Percentiles rank a stretch among this genome's conserved stretches.
Conservation (phyloP, 139 green algal genomes). For the Tetradesmus obliquus region DNA sequence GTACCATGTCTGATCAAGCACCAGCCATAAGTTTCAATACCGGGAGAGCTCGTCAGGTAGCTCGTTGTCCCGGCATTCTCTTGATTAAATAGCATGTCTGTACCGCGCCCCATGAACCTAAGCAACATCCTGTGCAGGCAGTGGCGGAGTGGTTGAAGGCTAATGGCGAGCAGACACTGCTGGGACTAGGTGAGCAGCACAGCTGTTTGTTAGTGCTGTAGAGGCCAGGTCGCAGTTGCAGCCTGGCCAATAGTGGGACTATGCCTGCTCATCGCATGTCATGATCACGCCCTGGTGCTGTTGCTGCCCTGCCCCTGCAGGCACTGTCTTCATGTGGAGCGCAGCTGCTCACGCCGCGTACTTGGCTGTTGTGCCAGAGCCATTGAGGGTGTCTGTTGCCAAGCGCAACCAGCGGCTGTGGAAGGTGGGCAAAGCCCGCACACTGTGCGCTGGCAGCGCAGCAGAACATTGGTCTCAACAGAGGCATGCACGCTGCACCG, state of each 20-base stretch:
- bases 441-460: neutral
- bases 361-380: slow-evolving; percentile 14
- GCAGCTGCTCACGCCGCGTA: slow-evolving; percentile 37
- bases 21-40: neutral
- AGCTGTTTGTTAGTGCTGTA: neutral
- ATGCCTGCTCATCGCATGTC: too few species aligned
- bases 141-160: slow-evolving; percentile 17
- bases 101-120: too few species aligned
- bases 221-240: neutral
- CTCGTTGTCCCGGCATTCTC: neutral
- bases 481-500: too few species aligned
- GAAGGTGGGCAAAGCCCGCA: slow-evolving; percentile 27
- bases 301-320: slow-evolving; percentile 7
- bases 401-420: slow-evolving; percentile 2
- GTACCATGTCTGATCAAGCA: neutral
- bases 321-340: slow-evolving; percentile 21
- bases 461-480: neutral
- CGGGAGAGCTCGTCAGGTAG: neutral
- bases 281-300: neutral
- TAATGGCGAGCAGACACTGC: neutral
- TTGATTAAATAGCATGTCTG: neutral
- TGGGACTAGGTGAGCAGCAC: neutral
- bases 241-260: too few species aligned
- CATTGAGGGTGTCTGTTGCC: slow-evolving; percentile 11
- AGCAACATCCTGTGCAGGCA: neutral